Base-by-base conservation (phyloP, 306 rosid genomes). In the Acacia confusa region DNA sequence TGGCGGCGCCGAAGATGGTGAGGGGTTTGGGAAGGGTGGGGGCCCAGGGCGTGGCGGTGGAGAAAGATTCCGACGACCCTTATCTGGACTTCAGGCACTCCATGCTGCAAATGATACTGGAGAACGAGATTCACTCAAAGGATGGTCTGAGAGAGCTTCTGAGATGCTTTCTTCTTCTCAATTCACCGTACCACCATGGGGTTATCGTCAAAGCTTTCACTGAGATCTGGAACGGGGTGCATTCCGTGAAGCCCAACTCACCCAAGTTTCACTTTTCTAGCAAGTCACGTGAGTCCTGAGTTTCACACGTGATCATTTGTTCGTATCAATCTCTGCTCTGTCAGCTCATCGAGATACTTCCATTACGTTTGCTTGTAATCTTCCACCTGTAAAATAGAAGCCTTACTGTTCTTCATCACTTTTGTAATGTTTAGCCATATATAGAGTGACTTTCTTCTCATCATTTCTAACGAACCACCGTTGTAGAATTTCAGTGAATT, bases 11-110 rank as follows among this genome's bases (percentile, higher is more conserved):
- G 6, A 78, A 81, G 63, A 77, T 78, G 0, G 86, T 84, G 4
- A 82, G 78, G 0, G 92, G 93, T 9, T 88, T 93, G 16, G 99
- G 99, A 0, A 86, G 90, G 63, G 87, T 75, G 0, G 98, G 97
- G 2, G 88, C 86, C 41, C 92, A 89, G 80, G 92, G 97, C 19
- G 85, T 96, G 63, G 97, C 99, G 1, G 92, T 96, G 43, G 99
- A 94, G 92, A 92, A 93, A 76, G 97, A 96, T 14, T 93, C 99
- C 24, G 94, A 91, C 78, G 98, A 96, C 79, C 99, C 99, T 63
- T 96, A 96, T 81, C 47, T 92, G 64, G 99, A 96, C 60, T 93
- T 96, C 72, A 82, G 94, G 66, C 94, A 90, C 0, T 96, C 99
- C 28, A 96, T 96, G 99, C 92, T 92, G 2, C 97, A 92, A 70